Evolutionary conservation across 805 yeast genomes (phyloP), one percentile per base, ranked within the genome.

Genomic region (Metschnikowia corniflorae): DNA sequence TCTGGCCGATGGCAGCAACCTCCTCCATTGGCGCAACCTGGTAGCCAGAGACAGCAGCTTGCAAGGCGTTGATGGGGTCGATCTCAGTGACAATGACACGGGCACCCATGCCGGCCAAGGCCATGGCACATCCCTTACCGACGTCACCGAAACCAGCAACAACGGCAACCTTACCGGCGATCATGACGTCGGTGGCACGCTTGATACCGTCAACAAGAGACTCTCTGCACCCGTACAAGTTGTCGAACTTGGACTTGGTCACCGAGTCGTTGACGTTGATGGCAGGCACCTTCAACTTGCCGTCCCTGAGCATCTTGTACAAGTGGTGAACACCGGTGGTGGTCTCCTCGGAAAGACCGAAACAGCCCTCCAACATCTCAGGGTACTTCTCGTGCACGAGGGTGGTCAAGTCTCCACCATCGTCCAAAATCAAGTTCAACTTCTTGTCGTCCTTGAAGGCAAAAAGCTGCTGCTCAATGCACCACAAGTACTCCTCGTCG

Each of bases 131-230:
- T 70, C 98, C 98, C 77, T 91, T 91, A 77, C 98, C 98, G 63
- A 91, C 98, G 67, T 91, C 98, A 80, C 98, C 98, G 77, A 82
- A 91, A 73, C 98, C 98, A 47, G 96, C 97, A 58, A 91, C 97
- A 58, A 91, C 94, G 46, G 97, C 95, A 63, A 86, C 93, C 78
- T 91, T 91, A 76, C 98, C 98, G 54, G 97, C 97, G 63, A 91
- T 83, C 97, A 91, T 93, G 58, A 91, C 97, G 63, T 91, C 98
- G 62, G 98, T 91, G 68, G 97, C 98, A 77, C 97, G 87, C 83
- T 91, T 91, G 70, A 91, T 91, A 77, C 98, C 98, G 72, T 91
- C 98, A 54, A 91, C 77, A 58, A 91, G 81, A 49, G 98, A 91
- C 79, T 91, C 98, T 73, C 97, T 86, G 80, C 97, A 93, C 58